Conservation (phyloP, 192 early-diverging fungal genomes). For the Backusella australiensis region DNA sequence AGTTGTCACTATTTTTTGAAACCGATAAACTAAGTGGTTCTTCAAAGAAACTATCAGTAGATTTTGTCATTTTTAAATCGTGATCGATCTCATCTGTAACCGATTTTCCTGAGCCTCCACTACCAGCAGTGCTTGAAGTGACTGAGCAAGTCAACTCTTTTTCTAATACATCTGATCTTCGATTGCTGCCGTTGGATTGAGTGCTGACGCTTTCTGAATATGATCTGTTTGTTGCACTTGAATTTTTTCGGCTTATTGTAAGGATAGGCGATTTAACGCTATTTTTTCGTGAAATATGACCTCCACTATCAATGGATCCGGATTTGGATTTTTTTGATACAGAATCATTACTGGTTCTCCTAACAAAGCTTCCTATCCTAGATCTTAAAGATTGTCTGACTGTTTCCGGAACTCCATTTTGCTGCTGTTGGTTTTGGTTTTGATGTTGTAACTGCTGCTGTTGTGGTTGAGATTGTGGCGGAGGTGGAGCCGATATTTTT, state of each 20-base stretch:
- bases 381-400: constrained; percentile 10
- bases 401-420: background rate
- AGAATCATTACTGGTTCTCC: constrained; percentile 10
- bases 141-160: background rate
- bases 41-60: background rate
- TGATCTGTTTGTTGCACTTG: background rate
- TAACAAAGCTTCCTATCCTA: constrained; percentile 6
- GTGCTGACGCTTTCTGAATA: background rate
- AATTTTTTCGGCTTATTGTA: constrained; percentile 6
- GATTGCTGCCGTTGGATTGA: background rate
- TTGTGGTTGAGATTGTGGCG: background rate
- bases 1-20: background rate
- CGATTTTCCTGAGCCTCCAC: background rate
- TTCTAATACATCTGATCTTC: background rate
- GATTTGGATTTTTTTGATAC: background rate
- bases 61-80: background rate
- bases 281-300: background rate
- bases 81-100: background rate
- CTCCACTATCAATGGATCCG: background rate
- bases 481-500: background rate
- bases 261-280: background rate
- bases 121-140: constrained; percentile 3
- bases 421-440: background rate
- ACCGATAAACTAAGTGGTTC: background rate
- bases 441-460: background rate